Percentiles rank a stretch among this genome's conserved stretches.
Evolutionary conservation across 805 yeast species (phyloP).

Genomic region (Starmerella kuoi): DNA sequence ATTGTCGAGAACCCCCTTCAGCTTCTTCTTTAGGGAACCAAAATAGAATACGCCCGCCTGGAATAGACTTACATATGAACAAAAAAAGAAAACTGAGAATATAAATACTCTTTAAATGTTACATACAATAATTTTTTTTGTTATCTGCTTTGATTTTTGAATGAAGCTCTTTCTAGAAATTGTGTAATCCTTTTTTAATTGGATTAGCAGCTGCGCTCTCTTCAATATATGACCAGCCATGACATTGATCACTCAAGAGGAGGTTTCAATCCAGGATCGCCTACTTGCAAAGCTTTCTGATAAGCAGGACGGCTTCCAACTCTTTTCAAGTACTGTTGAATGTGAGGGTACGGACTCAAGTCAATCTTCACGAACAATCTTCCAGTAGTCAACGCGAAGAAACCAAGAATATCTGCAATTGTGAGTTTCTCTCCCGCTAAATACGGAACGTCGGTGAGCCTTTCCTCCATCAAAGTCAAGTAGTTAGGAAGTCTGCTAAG

Average conservation of each 20-base stretch:
- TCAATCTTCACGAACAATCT: constrained; percentile 1
- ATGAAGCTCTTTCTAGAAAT: no score
- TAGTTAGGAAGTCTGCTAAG: constrained; percentile 32
- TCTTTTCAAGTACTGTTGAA: constrained; percentile 3
- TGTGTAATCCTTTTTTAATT: no score
- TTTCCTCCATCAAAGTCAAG: constrained; percentile 34
- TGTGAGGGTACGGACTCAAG: neutral
- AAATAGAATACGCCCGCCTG: neutral
- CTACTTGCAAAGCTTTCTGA: constrained; percentile 2
- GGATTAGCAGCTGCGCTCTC: no score
- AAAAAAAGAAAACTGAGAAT: no score
- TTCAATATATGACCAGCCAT: no score
- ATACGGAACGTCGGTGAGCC: constrained; percentile 38
- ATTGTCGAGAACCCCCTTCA: constrained; percentile 93
- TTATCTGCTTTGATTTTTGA: no score
- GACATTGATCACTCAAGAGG: no score
- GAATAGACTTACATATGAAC: no score
- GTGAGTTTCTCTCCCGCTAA: constrained; percentile 47
- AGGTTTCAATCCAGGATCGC: constrained; percentile 2
- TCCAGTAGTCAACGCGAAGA: constrained; percentile 5
- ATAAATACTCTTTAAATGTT: no score
- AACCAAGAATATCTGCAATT: constrained; percentile 43
- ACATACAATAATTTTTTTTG: no score
- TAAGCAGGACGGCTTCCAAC: constrained; percentile 5
- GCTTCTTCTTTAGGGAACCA: constrained; percentile 52